These are phyloP conservation scores for Dacryopinax spathularia DNA, from an alignment of 768 basidiomycete species.

Conservation along the genomic window DNA sequence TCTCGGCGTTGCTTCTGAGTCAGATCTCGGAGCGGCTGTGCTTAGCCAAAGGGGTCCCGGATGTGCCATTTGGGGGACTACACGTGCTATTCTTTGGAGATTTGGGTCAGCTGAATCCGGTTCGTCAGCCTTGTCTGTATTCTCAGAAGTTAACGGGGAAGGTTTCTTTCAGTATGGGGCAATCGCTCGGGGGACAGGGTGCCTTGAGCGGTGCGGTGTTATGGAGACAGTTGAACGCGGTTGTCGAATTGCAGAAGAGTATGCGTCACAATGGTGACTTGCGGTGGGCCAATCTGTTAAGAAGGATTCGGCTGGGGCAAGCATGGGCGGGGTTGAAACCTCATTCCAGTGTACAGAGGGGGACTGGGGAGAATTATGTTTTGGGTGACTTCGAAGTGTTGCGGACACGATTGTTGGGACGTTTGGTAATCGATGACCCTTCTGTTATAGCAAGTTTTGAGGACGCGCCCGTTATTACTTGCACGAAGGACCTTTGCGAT, in stretches of 20 bases:
- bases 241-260: not conserved
- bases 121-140: not conserved
- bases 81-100: not conserved
- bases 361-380: not conserved
- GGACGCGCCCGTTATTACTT: not conserved
- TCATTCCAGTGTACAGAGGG: not conserved
- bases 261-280: not conserved
- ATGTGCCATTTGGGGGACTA: not conserved
- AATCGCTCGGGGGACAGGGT: not conserved
- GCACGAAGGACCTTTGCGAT: not conserved
- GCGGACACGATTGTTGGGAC: not conserved
- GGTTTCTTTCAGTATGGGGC: not conserved
- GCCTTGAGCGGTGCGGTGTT: not conserved
- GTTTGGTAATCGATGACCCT: no score
- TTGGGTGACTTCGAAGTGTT: not conserved
- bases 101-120: not conserved
- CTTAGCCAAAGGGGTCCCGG: not conserved
- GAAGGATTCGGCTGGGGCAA: not conserved
- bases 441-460: not conserved
- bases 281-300: not conserved
- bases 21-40: not conserved
- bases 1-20: not conserved
- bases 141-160: not conserved
- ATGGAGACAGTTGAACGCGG: not conserved
- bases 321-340: not conserved